Evolutionary conservation across 2,329 filamentous ascomycete genomes (phyloP), one percentile per base, ranked within the genome.

Genomic region (Arthroderma sp.): DNA sequence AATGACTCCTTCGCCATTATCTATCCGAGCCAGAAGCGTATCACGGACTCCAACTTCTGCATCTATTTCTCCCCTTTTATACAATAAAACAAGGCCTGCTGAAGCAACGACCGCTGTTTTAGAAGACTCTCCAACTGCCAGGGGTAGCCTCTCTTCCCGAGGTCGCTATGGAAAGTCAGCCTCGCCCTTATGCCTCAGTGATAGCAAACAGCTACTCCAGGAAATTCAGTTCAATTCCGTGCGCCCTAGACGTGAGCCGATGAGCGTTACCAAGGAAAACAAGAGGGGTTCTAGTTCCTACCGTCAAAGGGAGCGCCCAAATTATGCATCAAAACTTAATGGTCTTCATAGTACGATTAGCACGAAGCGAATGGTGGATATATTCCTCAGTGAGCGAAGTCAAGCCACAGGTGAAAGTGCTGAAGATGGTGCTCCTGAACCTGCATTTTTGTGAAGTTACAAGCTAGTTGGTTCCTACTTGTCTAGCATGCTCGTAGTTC

Each of bases 331-430:
- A 31, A 61, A 57, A 33, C 56, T 61, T 17, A 56, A 54, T 9
- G 59, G 60, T 41, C 52, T 60, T 28, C 60, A 59, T 54, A 62
- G 60, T 47, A 59, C 62, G 8, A 60, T 62, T 23, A 62, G 61
- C 35, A 62, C 59, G 47, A 64, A 63, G 52, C 59, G 60, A 9
- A 64, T 64, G 62, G 62, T 63, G 51, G 62, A 63, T 56, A 33
- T 62, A 54, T 63, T 63, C 25, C 57, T 63, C 38, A 62, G 60
- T 41, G 58, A 62, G 25, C 58, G 62, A 38, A 59, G 62, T 28
- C 59, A 61, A 35, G 44, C 19, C 2, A 21, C 41, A 7, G 56
- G n/a, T 57, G 51, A 61, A 54, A 38, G 2, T 37, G 56, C 58
- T 13, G 61, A 59, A 13, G 62, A 62, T 38, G 60, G 56, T 11